Percentiles rank a stretch among this genome's conserved stretches.
Evolutionary conservation across 768 basidiomycete genomes (phyloP).

Genomic region (Favolaschia claudopus): DNA sequence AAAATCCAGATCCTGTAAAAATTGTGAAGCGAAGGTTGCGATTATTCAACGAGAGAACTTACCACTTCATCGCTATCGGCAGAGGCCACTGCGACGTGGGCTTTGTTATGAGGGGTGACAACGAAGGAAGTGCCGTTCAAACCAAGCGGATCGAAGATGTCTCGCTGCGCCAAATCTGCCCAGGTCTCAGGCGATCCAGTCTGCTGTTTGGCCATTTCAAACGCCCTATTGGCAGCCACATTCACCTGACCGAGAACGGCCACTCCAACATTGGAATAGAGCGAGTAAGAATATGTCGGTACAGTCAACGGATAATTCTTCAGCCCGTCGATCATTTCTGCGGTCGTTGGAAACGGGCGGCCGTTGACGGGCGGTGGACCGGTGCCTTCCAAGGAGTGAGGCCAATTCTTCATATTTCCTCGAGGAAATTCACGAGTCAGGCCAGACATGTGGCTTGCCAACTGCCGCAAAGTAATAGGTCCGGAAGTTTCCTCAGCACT

Average conservation of each 20-base stretch:
- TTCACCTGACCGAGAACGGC: constrained; percentile 33
- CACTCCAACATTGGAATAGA: constrained; percentile 38
- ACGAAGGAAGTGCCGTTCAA: constrained; percentile 33
- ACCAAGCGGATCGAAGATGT: constrained; percentile 35
- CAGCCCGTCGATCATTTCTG: constrained; percentile 25
- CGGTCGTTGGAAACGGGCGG: constrained; percentile 27
- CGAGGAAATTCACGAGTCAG: constrained; percentile 36
- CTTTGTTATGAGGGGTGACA: constrained; percentile 21
- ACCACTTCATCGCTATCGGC: constrained; percentile 22
- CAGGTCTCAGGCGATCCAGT: constrained; percentile 21
- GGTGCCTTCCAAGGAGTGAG: constrained; percentile 26
- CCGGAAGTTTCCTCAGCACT: background rate
- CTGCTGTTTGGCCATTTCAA: constrained; percentile 10
- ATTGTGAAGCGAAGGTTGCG: background rate
- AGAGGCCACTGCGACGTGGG: constrained; percentile 27
- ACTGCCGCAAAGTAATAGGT: constrained; percentile 32
- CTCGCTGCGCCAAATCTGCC: constrained; percentile 27
- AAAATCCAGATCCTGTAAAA: constrained; percentile 31
- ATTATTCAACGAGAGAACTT: background rate
- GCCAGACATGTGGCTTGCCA: constrained; percentile 37
- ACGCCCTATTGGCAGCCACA: constrained; percentile 29
- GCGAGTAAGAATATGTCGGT: constrained; percentile 32
- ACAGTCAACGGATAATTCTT: constrained; percentile 27
- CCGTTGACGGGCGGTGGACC: constrained; percentile 32
- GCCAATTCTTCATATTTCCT: constrained; percentile 32